phyloP scores from a whole-genome alignment of 2,329 filamentous ascomycete species.

The Colletotrichum cereale region DNA sequence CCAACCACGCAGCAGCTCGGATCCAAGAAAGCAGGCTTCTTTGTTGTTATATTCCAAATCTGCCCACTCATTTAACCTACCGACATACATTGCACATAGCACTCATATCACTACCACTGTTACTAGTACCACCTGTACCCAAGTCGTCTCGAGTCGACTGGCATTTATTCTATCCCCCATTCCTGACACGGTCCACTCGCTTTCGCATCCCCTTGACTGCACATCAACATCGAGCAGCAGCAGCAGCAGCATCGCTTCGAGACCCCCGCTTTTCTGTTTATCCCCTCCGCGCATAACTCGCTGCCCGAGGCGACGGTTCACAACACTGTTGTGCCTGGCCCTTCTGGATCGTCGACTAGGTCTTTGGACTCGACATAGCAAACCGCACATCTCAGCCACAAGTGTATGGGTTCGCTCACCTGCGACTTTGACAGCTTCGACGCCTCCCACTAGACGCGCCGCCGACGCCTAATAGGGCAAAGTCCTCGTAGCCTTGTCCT shows the following conservation, averaged over 20 bases:
- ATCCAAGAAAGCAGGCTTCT: conserved; percentile 2
- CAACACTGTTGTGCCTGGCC: not conserved
- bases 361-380: conserved; percentile 7
- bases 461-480: conserved; percentile 17
- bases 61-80: too few relatives aligned
- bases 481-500: conserved; percentile 8
- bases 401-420: conserved; percentile 24
- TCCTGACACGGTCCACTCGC: not conserved
- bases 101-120: not conserved
- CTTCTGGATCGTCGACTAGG: conserved; percentile 14
- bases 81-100: not conserved
- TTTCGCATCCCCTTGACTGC: not conserved
- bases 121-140: not conserved
- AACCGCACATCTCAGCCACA: conserved; percentile 32
- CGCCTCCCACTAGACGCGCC: conserved; percentile 7
- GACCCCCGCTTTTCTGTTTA: not conserved
- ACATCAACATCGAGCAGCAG: not conserved
- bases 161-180: not conserved
- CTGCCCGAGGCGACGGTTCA: not conserved
- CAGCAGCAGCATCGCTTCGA: not conserved
- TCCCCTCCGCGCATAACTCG: not conserved
- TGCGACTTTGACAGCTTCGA: conserved; percentile 39
- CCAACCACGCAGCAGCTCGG: not conserved
- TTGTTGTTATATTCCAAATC: not conserved
- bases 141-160: not conserved